Base-by-base conservation (phyloP, 2,329 filamentous ascomycete genomes). In the Phoma sp. region DNA sequence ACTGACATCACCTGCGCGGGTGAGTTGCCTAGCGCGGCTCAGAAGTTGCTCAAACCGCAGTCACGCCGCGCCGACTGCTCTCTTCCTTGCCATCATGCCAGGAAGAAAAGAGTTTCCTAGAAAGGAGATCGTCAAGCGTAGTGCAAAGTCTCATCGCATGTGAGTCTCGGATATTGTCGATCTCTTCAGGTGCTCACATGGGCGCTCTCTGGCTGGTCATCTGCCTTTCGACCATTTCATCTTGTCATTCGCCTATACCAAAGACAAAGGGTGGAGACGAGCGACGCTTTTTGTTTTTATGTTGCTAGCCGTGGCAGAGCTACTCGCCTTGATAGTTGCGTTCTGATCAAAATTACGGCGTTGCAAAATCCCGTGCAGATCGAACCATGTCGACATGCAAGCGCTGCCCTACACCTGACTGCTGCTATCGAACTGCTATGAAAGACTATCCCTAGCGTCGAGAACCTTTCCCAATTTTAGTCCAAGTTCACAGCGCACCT, bases 401-500 rank as follows among this genome's bases (percentile, higher is more conserved):
- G 2, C 43, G 26, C 17, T 38, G 47, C 50, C 29, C 7, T 43
- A 7, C 51, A 49, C 28, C 30, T 65, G 25, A 58, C 49, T 30
- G 47, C 58, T n/a, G 52, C 56, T 7, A 54, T 66, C 15, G 55
- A 60, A 29, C 30, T 63, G 43, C 46, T 62, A 6, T 61, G 57
- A 60, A 43, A 56, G 20, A 32, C 50, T 2, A 59, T 62, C 7
- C n/a, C n/a, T n/a, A n/a, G n/a, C n/a, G n/a, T n/a, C n/a, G n/a
- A n/a, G n/a, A n/a, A n/a, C n/a, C n/a, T n/a, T 36, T 62, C 59
- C 29, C 49, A 62, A 15, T 47, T 59, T 5, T 53, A 57, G 33
- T 62, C 62, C 42, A 58, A 61, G 36, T 61, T 64, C 51, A 61
- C 28, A 56, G 60, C 21, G 51, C 57, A 14, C 58, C 57, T 12